phyloP scores from a whole-genome alignment of 768 basidiomycete genomes.

The Cystobasidiopsis lactophilus region DNA sequence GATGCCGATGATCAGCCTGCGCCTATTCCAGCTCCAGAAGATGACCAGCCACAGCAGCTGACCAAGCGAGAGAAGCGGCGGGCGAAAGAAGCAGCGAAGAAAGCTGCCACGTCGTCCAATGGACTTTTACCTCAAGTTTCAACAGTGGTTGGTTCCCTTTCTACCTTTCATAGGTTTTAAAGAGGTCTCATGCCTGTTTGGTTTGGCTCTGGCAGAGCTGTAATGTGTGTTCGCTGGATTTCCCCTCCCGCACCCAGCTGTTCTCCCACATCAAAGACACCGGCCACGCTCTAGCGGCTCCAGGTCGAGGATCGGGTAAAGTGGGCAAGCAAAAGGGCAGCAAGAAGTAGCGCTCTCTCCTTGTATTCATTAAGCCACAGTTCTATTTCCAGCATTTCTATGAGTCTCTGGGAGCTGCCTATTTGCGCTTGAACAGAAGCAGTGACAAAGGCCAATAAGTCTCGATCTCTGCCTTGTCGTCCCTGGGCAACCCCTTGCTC shows the following conservation, averaged over 20 bases:
- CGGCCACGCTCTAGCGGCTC: conserved; percentile 16
- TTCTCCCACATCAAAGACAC: conserved; percentile 20
- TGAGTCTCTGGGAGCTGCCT: no score
- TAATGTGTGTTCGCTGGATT: conserved; percentile 17
- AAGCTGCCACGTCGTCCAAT: not conserved
- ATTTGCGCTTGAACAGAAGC: no score
- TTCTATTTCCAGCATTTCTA: no score
- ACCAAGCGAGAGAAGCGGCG: conserved; percentile 67
- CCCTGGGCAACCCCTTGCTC: no score
- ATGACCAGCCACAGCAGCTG: conserved; percentile 18
- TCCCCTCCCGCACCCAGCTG: conserved; percentile 19
- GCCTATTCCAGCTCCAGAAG: not conserved
- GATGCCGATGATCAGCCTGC: conserved; percentile 9
- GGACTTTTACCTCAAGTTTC: not conserved
- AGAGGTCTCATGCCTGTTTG: not conserved
- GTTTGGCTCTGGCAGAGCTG: conserved; percentile 12
- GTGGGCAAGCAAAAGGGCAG: conserved; percentile 13
- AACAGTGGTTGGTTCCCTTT: not conserved
- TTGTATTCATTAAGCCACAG: no score
- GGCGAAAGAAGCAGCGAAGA: conserved; percentile 37
- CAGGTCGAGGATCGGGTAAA: conserved; percentile 3
- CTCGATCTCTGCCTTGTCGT: no score
- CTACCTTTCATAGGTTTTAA: not conserved
- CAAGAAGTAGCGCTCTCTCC: no score
- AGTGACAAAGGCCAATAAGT: no score